Percentiles rank a stretch among this genome's conserved stretches.
phyloP scores from a whole-genome alignment of 768 basidiomycete genomes.

The Mycena polygramma region DNA sequence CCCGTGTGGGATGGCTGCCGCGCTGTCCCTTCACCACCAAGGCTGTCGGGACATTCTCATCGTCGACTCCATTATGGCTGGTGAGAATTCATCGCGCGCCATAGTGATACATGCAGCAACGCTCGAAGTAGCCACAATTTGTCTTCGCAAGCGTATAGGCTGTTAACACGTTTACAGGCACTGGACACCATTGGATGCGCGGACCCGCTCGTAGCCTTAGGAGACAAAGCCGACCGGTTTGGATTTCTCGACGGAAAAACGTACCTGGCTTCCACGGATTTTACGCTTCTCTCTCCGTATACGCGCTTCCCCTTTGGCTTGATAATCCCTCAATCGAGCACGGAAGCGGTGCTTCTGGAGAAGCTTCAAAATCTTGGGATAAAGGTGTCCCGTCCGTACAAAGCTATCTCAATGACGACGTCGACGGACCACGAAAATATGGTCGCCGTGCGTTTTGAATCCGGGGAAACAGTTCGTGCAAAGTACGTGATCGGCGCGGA shows the following conservation, averaged over 20 bases:
- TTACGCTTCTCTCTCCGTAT: constrained; percentile 52
- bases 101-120: constrained; percentile 57
- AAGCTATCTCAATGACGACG: constrained; percentile 52
- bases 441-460: constrained; percentile 59
- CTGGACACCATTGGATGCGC: constrained; percentile 52
- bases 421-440: constrained; percentile 37
- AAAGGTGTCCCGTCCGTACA: constrained; percentile 52
- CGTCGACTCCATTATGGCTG: constrained; percentile 50
- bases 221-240: constrained; percentile 47
- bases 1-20: constrained; percentile 20
- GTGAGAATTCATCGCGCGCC: constrained; percentile 53
- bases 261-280: constrained; percentile 45
- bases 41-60: constrained; percentile 39
- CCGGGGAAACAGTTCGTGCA: constrained; percentile 56
- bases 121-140: constrained; percentile 47
- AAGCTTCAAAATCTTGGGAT: constrained; percentile 50
- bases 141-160: not conserved
- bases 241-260: constrained; percentile 47
- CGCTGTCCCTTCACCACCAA: constrained; percentile 13
- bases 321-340: constrained; percentile 59
- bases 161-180: not conserved
- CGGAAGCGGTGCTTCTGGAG: constrained; percentile 56
- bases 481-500: constrained; percentile 67
- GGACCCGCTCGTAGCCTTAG: constrained; percentile 51
- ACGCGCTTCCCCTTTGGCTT: constrained; percentile 61